phyloP scores from a whole-genome alignment of 2,329 filamentous ascomycete genomes.

The Xylariaceae sp. region DNA sequence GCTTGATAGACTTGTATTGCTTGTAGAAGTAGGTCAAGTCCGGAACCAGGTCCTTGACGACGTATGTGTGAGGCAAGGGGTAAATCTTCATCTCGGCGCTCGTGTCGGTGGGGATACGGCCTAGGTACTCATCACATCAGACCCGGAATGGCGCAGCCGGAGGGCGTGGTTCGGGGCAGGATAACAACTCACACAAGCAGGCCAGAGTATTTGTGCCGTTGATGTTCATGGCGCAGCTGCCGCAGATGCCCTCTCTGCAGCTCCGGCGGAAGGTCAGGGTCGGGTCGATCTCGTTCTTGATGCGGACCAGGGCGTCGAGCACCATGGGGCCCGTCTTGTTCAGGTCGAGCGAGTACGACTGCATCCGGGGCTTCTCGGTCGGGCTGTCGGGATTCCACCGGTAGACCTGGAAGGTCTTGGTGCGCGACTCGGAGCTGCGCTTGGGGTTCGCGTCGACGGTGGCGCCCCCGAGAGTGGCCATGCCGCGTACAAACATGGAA shows the following conservation, averaged over 20 bases:
- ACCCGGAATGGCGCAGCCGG: constrained; percentile 5
- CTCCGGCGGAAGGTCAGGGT: constrained; percentile 93
- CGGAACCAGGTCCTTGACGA: constrained; percentile 97
- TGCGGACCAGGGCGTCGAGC: constrained; percentile 89
- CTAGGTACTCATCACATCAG: constrained; percentile 42
- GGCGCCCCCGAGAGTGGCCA: constrained; percentile 51
- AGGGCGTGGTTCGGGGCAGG: constrained; percentile 8
- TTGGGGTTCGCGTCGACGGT: constrained; percentile 56
- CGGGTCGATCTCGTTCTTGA: constrained; percentile 98
- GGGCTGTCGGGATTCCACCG: constrained; percentile 95
- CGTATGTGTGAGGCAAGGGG: constrained; percentile 95
- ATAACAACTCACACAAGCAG: constrained; percentile 73
- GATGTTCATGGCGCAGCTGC: constrained; percentile 99
- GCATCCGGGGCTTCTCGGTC: constrained; percentile 88
- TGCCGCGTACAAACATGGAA: constrained; percentile 40
- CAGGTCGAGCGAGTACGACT: constrained; percentile 87
- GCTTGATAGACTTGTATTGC: constrained; percentile 99
- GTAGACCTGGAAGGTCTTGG: constrained; percentile 98
- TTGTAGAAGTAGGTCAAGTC: constrained; percentile 99
- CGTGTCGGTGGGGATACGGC: constrained; percentile 84
- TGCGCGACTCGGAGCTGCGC: constrained; percentile 47
- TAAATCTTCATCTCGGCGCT: constrained; percentile 85
- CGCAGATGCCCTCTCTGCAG: constrained; percentile 97
- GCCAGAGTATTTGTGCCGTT: constrained; percentile 97
- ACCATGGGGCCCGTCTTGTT: constrained; percentile 99